Base-by-base conservation (phyloP, 495 filamentous ascomycete species). In the Neurospora hispaniola region DNA sequence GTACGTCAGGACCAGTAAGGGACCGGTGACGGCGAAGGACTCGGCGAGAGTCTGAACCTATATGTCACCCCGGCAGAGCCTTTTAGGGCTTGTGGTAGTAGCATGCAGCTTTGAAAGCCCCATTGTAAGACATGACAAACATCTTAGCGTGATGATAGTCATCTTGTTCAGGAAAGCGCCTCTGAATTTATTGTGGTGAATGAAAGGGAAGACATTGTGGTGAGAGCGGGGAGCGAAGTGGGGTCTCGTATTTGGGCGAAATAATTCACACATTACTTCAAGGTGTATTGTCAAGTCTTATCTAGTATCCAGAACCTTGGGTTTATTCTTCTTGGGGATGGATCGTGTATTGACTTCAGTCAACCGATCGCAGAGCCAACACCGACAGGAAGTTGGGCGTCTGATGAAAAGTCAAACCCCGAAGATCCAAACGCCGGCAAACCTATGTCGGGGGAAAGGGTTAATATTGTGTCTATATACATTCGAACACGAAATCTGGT, bases 131-230 rank as follows among this genome's bases (percentile, higher is more conserved):
- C 4, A 54, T 14, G 20, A 23, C 5, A 2, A 54, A 7, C 11
- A 10, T 54, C 72, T n/a, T 74, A 78, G 75, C 79, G 80, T 80
- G 66, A 80, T 77, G 69, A 81, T 78, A 42, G 77, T 71, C 3
- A 81, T 79, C 48, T 79, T 76, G 70, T 74, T 73, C 35, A 75
- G 39, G 12, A 81, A 73, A 1, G 79, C 73, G 3, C 75, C 79
- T 68, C 72, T 76, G 75, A 77, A 81, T 44, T 80, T 81, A 31
- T 70, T 68, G 0, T 79, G 79, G 48, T 73, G 42, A 62, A 81
- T 79, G 74, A 78, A 81, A 14, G 80, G 79, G 72, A 80, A 81
- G 39, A 81, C 75, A 40, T 81, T 79, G 40, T 62, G 78, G 41
- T 78, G 78, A 66, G 78, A 74, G 23, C 80, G 80, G 7, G 80